Base-by-base conservation (phyloP, 2,329 filamentous ascomycete genomes). In the Trichoderma aggressivum region DNA sequence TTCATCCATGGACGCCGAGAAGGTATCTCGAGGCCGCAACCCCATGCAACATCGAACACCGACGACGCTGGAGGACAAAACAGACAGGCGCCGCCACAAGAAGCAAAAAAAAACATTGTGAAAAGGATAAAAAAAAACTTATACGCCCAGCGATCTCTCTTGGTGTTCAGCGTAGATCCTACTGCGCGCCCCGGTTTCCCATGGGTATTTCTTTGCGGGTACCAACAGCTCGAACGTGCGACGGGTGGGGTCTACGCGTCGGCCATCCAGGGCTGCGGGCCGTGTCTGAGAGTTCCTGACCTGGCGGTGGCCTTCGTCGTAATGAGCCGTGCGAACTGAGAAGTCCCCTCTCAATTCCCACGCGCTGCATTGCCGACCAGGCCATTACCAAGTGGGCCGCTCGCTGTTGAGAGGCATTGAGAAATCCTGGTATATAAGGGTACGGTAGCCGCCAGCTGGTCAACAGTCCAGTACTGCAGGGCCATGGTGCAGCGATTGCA, bases 161-260 rank as follows among this genome's bases (percentile, higher is more conserved):
- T 18, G 28, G 32, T 11, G 43, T 50, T 21, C 62, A 75, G 75
- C 73, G 75, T 62, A 64, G 71, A 71, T 73, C 73, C 77, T 78
- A 74, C 75, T 73, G 77, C 73, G 75, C 76, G 75, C 74, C 75
- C 61, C 70, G 74, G 77, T 78, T 79, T 78, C 75, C 75, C 71
- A 16, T 75, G 66, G 74, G 71, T 75, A 76, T 72, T 79, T 76
- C n/a, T 78, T 78, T 78, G 76, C 76, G 63, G 73, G 26, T 60
- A 26, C 65, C 74, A 16, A 34, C 32, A 61, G 47, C 70, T 67
- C 70, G 70, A 26, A 50, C 39, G 55, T 8, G 36, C 26, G 26
- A 47, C 43, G n/a, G 28, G 30, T 21, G 47, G 59, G 59, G 58
- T 34, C 43, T 53, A 36, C 26, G 47, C 26, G 39, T 55, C 59